phyloP scores from a whole-genome alignment of 2,329 filamentous ascomycete species.

The Alternaria brassicae region DNA sequence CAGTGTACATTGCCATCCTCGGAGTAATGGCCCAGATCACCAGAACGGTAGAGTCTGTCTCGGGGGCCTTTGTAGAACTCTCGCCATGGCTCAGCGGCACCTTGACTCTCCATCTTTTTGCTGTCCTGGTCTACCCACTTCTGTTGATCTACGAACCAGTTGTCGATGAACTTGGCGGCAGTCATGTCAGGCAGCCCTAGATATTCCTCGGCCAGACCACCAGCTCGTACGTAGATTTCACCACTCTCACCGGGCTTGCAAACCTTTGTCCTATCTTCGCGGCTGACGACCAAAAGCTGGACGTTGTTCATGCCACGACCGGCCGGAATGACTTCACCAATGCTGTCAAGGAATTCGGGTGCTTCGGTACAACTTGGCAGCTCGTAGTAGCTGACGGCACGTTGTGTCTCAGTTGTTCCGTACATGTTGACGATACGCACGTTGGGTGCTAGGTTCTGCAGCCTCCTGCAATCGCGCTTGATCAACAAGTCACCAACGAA shows the following conservation, averaged over 20 bases:
- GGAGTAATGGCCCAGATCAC: conserved; percentile 81
- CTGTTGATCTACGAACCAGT: conserved; percentile 83
- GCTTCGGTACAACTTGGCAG: conserved; percentile 72
- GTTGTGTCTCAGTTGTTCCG: conserved; percentile 84
- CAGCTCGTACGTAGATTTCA: conserved; percentile 83
- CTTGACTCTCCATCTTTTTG: conserved; percentile 55
- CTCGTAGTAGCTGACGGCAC: conserved; percentile 83
- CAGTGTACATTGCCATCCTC: conserved; percentile 75
- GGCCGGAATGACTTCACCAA: conserved; percentile 80
- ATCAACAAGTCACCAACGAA: conserved; percentile 93
- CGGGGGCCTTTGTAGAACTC: conserved; percentile 79
- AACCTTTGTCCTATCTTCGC: conserved; percentile 68
- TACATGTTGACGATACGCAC: conserved; percentile 84
- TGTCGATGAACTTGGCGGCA: conserved; percentile 75
- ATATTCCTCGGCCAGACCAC: conserved; percentile 84
- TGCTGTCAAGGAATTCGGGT: conserved; percentile 67
- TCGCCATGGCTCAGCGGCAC: conserved; percentile 74
- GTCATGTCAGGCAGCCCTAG: conserved; percentile 69
- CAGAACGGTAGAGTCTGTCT: conserved; percentile 86
- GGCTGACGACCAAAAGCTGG: conserved; percentile 83
- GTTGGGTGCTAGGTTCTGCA: conserved; percentile 79
- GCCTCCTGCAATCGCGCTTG: conserved; percentile 76
- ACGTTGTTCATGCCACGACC: conserved; percentile 89
- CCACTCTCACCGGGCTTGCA: conserved; percentile 84
- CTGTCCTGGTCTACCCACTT: conserved; percentile 72